Percentiles rank a stretch among this genome's conserved stretches.
These are phyloP conservation scores for Sporisorium exsertum DNA, from an alignment of 1,284 basidiomycete species.

Conservation along the genomic window DNA sequence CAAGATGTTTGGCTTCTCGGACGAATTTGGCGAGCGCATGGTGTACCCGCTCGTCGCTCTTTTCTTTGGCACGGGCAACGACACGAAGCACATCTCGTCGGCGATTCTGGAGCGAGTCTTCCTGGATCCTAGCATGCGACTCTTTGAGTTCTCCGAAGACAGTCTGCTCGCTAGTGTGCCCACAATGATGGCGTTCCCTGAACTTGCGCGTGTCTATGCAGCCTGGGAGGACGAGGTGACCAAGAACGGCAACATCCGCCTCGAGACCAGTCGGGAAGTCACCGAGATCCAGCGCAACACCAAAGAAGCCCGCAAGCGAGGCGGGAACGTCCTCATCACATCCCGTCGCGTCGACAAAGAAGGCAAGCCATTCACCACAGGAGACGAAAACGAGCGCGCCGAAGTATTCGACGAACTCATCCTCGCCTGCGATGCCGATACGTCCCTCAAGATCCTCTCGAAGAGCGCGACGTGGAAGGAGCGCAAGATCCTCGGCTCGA, in stretches of 20 bases:
- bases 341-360: constrained; percentile 48
- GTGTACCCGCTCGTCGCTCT: constrained; percentile 75
- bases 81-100: constrained; percentile 75
- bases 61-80: constrained; percentile 77
- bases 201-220: constrained; percentile 72
- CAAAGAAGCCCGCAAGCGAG: constrained; percentile 40
- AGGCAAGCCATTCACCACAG: constrained; percentile 41
- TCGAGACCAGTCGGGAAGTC: constrained; percentile 72
- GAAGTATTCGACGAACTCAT: constrained; percentile 77
- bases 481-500: constrained; percentile 75
- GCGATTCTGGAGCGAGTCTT: constrained; percentile 76
- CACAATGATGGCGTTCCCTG: constrained; percentile 71
- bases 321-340: constrained; percentile 55
- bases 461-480: constrained; percentile 75
- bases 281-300: constrained; percentile 68
- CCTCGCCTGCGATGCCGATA: constrained; percentile 75
- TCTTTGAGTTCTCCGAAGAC: constrained; percentile 60
- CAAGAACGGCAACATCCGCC: constrained; percentile 71
- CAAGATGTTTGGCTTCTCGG: constrained; percentile 58
- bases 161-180: constrained; percentile 71
- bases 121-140: constrained; percentile 75
- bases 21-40: constrained; percentile 75
- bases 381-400: constrained; percentile 48
- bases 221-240: constrained; percentile 72
- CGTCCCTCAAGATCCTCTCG: constrained; percentile 74